Evolutionary conservation across 75 land plant genomes (phyloP), one percentile per base, ranked within the genome.

Genomic region (Selaginella moellendorffii): DNA sequence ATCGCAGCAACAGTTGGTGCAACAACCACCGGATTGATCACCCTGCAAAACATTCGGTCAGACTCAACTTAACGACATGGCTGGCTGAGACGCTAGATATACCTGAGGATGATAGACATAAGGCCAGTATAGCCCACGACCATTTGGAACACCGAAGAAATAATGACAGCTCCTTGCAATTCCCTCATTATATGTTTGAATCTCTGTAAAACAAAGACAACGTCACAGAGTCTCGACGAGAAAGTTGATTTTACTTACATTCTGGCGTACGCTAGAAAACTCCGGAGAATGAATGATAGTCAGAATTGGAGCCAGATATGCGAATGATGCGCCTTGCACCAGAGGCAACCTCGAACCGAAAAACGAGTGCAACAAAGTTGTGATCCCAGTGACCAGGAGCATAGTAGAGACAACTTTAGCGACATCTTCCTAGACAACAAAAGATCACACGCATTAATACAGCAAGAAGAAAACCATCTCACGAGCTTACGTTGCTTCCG

Each of bases 1-100:
- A 93, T 79, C 27, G 90, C 96, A 68, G 96, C 87, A 69, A 86
- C 80, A 23, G 98, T 93, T 29, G 98, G 96, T n/a, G 96, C 90
- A 61, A 93, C 85, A 19, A 89, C 96, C 30, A 93, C 83, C 17
- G 98, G 96, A 52, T 93, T 85, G 65, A 93, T 85, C 0, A 78
- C 68, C 78, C 97, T 92, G 81, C 69, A 77, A 53, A 67, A 26
- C 9, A 0, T 54, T 0, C 22, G 9, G 31, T 29, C 42, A 58
- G 12, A 8, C 8, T 58, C 60, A 17, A 58, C 9, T 10, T 17
- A 10, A 58, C 12, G 20, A 8, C 14, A 18, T 46, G 10, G 51
- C 51, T 10, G 18, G 10, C 18, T 46, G 14, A 46, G 18, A 46
- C 18, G 51, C 51, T 46, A 46, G 21, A 68, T 14, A 59, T 78